Conservation (phyloP, 805 yeast species). For the Candida incommunis region DNA sequence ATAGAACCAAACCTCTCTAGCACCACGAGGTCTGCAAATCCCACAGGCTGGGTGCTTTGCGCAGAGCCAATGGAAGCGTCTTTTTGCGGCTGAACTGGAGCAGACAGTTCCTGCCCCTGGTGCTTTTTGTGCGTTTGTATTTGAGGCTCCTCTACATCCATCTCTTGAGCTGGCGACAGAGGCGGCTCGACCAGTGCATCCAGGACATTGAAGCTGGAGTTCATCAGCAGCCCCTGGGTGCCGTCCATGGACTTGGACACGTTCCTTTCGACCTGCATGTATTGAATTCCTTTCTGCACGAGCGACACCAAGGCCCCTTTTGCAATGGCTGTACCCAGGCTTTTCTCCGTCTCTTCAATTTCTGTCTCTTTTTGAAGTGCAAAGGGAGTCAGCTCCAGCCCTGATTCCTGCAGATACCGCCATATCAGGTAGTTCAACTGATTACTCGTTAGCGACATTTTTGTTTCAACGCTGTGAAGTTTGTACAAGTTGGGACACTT, state of each 20-base stretch:
- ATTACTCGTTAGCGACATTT: slow-evolving; percentile 67
- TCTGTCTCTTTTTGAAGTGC: slow-evolving; percentile 67
- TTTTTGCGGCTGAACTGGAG: not conserved
- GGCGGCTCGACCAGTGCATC: not conserved
- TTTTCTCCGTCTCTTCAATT: slow-evolving; percentile 41
- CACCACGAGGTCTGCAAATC: not conserved
- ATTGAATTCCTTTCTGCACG: slow-evolving; percentile 76
- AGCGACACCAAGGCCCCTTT: slow-evolving; percentile 69
- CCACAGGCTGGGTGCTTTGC: not conserved
- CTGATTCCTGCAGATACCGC: slow-evolving; percentile 75
- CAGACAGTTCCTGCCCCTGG: not conserved
- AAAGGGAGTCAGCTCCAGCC: slow-evolving; percentile 55
- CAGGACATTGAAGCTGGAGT: not conserved
- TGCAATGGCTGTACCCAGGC: slow-evolving; percentile 40
- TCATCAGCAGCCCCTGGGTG: not conserved
- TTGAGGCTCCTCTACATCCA: not conserved
- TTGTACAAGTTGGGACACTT: too few species aligned
- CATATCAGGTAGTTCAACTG: slow-evolving; percentile 85
- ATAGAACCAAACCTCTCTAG: not conserved
- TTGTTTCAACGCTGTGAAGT: too few species aligned
- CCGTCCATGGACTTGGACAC: not conserved
- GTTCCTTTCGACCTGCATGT: slow-evolving; percentile 44
- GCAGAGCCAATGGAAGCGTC: not conserved
- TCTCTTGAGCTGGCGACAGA: not conserved
- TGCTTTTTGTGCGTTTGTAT: too few species aligned